These are phyloP conservation scores for Sarcomyxa edulis DNA, from an alignment of 768 basidiomycete species.

Conservation along the genomic window DNA sequence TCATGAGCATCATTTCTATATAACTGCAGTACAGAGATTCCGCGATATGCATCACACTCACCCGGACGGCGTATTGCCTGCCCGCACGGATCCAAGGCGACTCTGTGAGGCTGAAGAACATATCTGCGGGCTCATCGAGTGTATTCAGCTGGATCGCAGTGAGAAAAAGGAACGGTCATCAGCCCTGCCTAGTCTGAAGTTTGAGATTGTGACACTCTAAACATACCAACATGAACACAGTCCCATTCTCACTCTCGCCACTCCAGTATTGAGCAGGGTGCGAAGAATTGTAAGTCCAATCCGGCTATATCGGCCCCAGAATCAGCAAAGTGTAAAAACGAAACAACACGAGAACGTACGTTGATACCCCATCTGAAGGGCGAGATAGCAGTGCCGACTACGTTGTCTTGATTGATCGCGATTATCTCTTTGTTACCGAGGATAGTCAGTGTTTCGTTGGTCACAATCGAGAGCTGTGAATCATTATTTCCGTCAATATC, in stretches of 20 bases:
- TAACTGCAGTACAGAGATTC: not conserved
- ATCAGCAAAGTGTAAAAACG: not conserved
- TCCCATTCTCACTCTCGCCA: constrained; percentile 53
- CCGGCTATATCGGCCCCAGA: constrained; percentile 17
- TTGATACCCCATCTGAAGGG: constrained; percentile 70
- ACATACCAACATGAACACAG: constrained; percentile 58
- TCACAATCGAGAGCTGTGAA: constrained; percentile 43
- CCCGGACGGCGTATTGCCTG: constrained; percentile 58
- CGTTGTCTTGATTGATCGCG: constrained; percentile 65
- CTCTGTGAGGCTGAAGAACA: constrained; percentile 62
- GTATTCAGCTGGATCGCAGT: constrained; percentile 45
- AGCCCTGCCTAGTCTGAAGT: not conserved
- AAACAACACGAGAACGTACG: constrained; percentile 26
- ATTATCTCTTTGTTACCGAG: constrained; percentile 60
- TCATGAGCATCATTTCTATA: not conserved
- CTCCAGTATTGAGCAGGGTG: constrained; percentile 66
- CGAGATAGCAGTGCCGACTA: constrained; percentile 53
- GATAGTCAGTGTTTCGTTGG: constrained; percentile 45
- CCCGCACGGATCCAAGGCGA: constrained; percentile 71
- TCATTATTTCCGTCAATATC: not conserved
- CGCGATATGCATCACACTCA: constrained; percentile 22
- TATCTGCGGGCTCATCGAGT: constrained; percentile 45
- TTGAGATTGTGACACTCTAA: not conserved
- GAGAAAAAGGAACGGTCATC: not conserved
- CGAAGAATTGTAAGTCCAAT: constrained; percentile 33